Conservation (phyloP, 2,329 filamentous ascomycete species). For the Stenocarpella maydis region DNA sequence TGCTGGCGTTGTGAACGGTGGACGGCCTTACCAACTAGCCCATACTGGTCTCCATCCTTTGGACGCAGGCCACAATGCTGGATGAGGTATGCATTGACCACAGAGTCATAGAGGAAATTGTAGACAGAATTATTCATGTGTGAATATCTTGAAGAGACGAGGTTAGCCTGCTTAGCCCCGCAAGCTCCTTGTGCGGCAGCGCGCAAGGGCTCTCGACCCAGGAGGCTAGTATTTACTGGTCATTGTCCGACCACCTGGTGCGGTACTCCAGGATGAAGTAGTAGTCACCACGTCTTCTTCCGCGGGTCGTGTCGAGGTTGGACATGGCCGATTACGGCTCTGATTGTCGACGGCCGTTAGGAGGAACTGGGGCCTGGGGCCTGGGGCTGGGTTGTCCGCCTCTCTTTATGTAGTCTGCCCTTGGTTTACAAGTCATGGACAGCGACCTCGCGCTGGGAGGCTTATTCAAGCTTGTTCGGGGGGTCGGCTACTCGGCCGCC, state of each 20-base stretch:
- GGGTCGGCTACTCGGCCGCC: conserved; percentile 22
- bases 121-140: conserved; percentile 94
- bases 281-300: conserved; percentile 76
- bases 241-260: conserved; percentile 75
- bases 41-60: conserved; percentile 74
- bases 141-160: conserved; percentile 64
- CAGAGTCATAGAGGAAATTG: conserved; percentile 86
- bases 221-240: conserved; percentile 30
- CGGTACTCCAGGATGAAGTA: conserved; percentile 81
- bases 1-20: not conserved
- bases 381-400: not conserved
- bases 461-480: conserved; percentile 22
- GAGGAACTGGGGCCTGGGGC: not conserved
- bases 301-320: conserved; percentile 57
- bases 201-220: not conserved
- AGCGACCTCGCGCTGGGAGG: conserved; percentile 16
- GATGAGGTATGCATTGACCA: conserved; percentile 90
- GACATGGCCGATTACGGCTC: conserved; percentile 42
- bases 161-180: conserved; percentile 19
- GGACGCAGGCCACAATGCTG: conserved; percentile 78
- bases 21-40: conserved; percentile 64
- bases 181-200: conserved; percentile 26
- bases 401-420: conserved; percentile 1
- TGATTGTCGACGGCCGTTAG: not conserved
- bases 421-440: conserved; percentile 16